phyloP scores from a whole-genome alignment of 345 rosid species.

The Psidium friedrichsthalianum region DNA sequence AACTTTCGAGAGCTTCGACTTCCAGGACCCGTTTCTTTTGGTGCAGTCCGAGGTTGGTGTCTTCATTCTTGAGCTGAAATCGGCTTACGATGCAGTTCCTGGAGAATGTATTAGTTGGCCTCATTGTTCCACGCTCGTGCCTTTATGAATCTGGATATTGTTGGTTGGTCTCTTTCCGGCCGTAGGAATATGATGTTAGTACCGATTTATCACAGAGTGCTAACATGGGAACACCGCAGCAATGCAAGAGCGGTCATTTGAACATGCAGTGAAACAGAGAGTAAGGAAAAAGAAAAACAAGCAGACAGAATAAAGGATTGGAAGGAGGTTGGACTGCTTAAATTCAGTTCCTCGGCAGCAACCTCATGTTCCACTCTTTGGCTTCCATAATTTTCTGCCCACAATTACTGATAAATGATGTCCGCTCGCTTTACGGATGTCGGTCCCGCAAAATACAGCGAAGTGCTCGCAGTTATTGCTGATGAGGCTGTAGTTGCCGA shows the following conservation, averaged over 20 bases:
- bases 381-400: slow-evolving; percentile 21
- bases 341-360: background rate
- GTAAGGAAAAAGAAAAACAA: background rate
- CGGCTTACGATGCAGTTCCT: background rate
- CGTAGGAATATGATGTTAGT: too few species aligned
- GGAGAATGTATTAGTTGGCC: background rate
- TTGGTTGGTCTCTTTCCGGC: too few species aligned
- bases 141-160: background rate
- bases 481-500: background rate
- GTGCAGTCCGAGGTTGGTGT: background rate
- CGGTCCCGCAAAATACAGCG: background rate
- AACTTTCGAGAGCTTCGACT: background rate
- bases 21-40: background rate
- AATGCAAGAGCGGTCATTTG: background rate
- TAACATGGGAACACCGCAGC: too few species aligned
- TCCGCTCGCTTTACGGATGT: background rate
- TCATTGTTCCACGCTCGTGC: background rate
- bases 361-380: background rate
- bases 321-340: background rate
- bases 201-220: background rate
- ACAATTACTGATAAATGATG: background rate
- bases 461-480: background rate
- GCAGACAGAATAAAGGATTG: background rate
- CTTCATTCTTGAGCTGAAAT: background rate
- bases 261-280: background rate